These are phyloP conservation scores for Talaromyces proteolyticus DNA, from an alignment of 495 filamentous ascomycete genomes.

Conservation along the genomic window DNA sequence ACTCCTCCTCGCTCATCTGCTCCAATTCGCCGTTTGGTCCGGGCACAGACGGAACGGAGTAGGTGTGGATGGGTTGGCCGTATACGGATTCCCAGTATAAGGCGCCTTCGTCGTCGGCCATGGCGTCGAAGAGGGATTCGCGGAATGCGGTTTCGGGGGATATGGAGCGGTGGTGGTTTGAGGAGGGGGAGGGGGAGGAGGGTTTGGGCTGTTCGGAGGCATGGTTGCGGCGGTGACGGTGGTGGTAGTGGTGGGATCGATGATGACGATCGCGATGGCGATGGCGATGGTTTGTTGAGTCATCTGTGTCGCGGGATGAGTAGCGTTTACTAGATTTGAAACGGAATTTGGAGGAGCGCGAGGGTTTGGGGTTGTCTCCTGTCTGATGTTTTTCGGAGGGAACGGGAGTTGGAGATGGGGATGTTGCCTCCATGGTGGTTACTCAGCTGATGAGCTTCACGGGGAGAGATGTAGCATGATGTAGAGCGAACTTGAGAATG, in stretches of 20 bases:
- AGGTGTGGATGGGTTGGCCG: constrained; percentile 81
- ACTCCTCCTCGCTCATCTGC: constrained; percentile 86
- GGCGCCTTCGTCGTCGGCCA: constrained; percentile 96
- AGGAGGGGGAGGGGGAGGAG: background rate
- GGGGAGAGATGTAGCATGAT: no score
- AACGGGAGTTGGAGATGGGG: no score
- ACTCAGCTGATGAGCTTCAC: no score
- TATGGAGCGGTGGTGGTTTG: constrained; percentile 11
- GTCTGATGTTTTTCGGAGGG: no score
- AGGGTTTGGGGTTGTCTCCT: background rate
- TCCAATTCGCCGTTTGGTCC: constrained; percentile 60
- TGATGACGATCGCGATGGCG: constrained; percentile 12
- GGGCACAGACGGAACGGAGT: constrained; percentile 33
- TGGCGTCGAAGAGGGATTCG: constrained; percentile 96
- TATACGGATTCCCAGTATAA: constrained; percentile 93
- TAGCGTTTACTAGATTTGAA: constrained; percentile 45
- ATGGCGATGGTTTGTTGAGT: background rate
- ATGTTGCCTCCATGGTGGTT: no score
- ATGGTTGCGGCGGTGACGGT: constrained; percentile 24
- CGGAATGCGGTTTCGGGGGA: constrained; percentile 73
- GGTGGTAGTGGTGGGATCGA: constrained; percentile 5
- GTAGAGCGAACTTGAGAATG: no score
- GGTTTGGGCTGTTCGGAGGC: constrained; percentile 8
- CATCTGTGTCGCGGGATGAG: background rate
- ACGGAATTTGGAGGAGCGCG: constrained; percentile 45